Base-by-base conservation (phyloP, 352 stramenopile species). In the Paralagenidium karlingii region DNA sequence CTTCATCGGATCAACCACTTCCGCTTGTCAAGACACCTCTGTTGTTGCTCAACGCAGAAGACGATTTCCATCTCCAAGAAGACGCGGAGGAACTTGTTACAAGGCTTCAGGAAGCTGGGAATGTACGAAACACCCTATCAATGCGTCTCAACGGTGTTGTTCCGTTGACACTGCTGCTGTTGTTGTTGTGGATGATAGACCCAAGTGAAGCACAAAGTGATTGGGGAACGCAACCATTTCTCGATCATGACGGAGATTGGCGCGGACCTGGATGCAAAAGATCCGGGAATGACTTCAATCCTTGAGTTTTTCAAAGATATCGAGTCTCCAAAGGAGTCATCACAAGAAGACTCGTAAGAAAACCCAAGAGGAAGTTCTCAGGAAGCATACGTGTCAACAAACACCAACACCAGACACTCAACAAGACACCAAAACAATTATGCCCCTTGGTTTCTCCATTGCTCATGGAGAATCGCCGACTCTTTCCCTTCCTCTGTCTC, bases 11-110 rank as follows among this genome's bases (percentile, higher is more conserved):
- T 34, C 43, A 12, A 33, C n/a, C 5, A 16, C n/a, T 25, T 15
- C 70, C 67, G n/a, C 45, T 84, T 3, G 36, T 55, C 8, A 55
- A 49, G 10, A 77, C 60, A 20, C 71, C 77, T 8, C 45, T 81
- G 26, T 33, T 84, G 34, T 41, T 88, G 1, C 33, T 88, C 8
- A 85, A 65, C 34, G 74, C 77, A 5, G 49, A 76, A 44, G 68
- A 87, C 16, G 77, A 91, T 37, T 82, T 84, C n/a, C 74, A 91
- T 36, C 77, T 91, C n/a, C 43, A 65, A 21, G 58, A 86, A 44
- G 77, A 91, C 31, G 56, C 68, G 5, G 30, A 53, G 3, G 77
- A 91, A 26, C 56, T 91, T 4, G 53, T 76, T 21, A 43, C 38
- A 16, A 87, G 74, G 77, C 56, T 91, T 30, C 9, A 29, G 21